These are phyloP conservation scores for Rosa persica DNA, from an alignment of 306 rosid genomes.

Conservation along the genomic window DNA sequence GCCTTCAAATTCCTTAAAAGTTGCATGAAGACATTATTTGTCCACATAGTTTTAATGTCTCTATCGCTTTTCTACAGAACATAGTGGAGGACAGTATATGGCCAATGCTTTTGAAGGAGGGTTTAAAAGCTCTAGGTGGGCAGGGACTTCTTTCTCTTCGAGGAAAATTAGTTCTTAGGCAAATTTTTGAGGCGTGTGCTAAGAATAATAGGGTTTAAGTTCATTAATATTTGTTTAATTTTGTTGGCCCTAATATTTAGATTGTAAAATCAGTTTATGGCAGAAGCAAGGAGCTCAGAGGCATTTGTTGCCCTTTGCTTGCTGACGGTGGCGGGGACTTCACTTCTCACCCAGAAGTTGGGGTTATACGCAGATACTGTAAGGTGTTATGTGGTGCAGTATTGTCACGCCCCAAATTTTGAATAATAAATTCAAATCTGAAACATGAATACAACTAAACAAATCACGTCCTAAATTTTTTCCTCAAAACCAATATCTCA, in stretches of 20 bases:
- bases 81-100: constrained; percentile 74
- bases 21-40: not conserved
- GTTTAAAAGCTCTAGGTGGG: constrained; percentile 94
- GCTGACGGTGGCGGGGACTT: constrained; percentile 86
- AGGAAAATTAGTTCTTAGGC: constrained; percentile 84
- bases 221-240: constrained; percentile 20
- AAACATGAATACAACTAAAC: too few species aligned
- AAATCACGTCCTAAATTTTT: too few species aligned
- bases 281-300: constrained; percentile 99
- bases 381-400: too few species aligned
- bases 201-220: constrained; percentile 21
- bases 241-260: constrained; percentile 30
- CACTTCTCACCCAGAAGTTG: too few species aligned
- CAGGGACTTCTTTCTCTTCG: constrained; percentile 93
- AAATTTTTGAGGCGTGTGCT: constrained; percentile 82
- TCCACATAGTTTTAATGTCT: not conserved
- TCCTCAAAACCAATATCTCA: too few species aligned
- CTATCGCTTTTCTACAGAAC: constrained; percentile 42
- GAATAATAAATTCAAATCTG: too few species aligned
- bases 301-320: constrained; percentile 99
- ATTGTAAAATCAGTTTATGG: constrained; percentile 77
- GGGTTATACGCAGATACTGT: too few species aligned
- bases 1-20: not conserved
- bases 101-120: constrained; percentile 95
- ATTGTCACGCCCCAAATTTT: too few species aligned